Evolutionary conservation across 257 asterid genomes (phyloP), one percentile per base, ranked within the genome.

Genomic region (Solanum virginianum): DNA sequence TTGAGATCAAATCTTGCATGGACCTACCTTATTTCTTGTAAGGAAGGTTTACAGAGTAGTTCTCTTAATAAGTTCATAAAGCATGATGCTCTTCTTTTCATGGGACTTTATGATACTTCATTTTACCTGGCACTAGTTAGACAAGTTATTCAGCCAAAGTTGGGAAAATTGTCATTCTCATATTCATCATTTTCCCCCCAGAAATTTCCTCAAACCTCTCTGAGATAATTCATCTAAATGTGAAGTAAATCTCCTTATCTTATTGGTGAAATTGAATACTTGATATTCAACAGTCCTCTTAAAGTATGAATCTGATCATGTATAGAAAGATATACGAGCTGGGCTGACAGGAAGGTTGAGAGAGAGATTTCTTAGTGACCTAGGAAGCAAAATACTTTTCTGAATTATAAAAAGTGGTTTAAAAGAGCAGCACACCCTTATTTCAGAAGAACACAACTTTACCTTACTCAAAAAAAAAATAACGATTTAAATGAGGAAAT

Each of bases 1-100:
- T 89, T 75, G 98, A 94, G 87, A 93, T 97, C 54, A 92, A 88
- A 86, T 92, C 98, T 10, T 91, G 94, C 93, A 85, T 90, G 65
- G 95, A 95, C 87, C 93, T 95, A 83, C 98, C 99, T 15, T 94
- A 87, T 92, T 95, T 95, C 89, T 85, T 96, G 98, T 96, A 94
- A 83, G 98, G 71, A 63, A 36, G 54, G 66, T 17, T 15, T 51
- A 75, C 47, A 41, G 6, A 36, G 26, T 51, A 36, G 17, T 83
- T 62, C 24, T 51, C 22, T 51, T 49, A 75, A 49, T 49, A 75
- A 75, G 4, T 75, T 75, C n/a, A 74, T 74, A 75, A 22, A 47
- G 18, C 60, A 22, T 22, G 41, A 22, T 18, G 16, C 43, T 47
- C 60, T 49, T 53, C 65, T 75, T 24, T 75, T 16, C 3, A 49